These are phyloP conservation scores for Canavalia ensiformis DNA, from an alignment of 306 rosid genomes.

Conservation along the genomic window DNA sequence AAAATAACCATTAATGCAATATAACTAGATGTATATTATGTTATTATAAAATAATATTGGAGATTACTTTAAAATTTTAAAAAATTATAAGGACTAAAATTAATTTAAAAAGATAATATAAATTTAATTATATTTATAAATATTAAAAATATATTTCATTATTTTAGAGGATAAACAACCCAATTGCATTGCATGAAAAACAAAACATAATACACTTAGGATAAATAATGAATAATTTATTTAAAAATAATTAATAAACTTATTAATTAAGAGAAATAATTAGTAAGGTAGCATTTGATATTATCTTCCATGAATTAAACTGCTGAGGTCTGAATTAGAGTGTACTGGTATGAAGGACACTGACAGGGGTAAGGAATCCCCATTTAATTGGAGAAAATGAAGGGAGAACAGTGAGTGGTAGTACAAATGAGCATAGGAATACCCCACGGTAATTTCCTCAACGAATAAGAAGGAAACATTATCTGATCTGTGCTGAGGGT, in stretches of 20 bases:
- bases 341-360: not conserved
- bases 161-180: not conserved
- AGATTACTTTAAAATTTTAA: too few species aligned
- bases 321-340: not conserved
- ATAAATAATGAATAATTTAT: too few species aligned
- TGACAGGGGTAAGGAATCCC: not conserved
- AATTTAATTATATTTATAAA: too few species aligned
- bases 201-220: not conserved
- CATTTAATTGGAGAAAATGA: not conserved
- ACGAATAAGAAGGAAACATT: constrained; percentile 32
- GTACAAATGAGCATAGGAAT: not conserved
- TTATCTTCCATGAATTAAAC: not conserved
- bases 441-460: constrained; percentile 43
- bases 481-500: not conserved
- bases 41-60: too few species aligned
- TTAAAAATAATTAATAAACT: too few species aligned
- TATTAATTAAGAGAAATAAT: too few species aligned
- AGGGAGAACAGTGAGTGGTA: not conserved
- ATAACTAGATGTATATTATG: too few species aligned
- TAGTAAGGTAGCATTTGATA: not conserved
- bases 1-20: too few species aligned
- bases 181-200: not conserved
- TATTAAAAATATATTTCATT: too few species aligned
- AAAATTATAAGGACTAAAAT: too few species aligned
- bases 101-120: too few species aligned